Conservation (phyloP, 345 rosid genomes). For the Garcia nutans region DNA sequence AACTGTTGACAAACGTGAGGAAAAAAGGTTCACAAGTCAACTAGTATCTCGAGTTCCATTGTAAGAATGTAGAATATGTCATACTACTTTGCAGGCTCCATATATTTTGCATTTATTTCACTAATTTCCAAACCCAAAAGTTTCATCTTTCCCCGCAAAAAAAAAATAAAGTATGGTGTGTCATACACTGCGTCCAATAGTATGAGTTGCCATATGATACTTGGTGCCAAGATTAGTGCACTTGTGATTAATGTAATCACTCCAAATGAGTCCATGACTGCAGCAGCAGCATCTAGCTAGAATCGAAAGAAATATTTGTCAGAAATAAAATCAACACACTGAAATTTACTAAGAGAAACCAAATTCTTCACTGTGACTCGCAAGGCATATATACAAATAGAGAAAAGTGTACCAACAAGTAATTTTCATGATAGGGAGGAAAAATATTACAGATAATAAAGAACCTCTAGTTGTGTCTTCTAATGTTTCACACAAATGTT, state of each 20-base stretch:
- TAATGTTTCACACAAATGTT: neutral
- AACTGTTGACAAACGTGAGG: neutral
- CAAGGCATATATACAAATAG: neutral
- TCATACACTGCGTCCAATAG: neutral
- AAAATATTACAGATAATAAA: neutral
- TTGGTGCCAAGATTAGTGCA: conserved; percentile 44
- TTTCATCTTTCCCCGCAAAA: neutral
- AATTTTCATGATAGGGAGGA: neutral
- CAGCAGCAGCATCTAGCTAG: neutral
- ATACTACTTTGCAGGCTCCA: neutral
- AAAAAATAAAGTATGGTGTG: neutral
- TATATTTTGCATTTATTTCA: neutral
- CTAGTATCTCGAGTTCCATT: neutral
- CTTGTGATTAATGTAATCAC: conserved; percentile 39
- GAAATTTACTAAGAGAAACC: neutral
- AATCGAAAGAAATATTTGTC: neutral
- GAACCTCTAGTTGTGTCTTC: neutral
- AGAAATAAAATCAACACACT: neutral
- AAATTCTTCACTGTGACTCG: neutral
- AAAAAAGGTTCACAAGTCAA: neutral
- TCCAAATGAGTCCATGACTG: conserved; percentile 59
- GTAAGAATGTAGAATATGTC: neutral
- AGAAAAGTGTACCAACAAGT: neutral
- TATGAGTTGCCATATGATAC: conserved; percentile 16
- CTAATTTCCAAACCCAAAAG: neutral